Base-by-base conservation (phyloP, 805 yeast species). In the Torulaspora gathmanii region DNA sequence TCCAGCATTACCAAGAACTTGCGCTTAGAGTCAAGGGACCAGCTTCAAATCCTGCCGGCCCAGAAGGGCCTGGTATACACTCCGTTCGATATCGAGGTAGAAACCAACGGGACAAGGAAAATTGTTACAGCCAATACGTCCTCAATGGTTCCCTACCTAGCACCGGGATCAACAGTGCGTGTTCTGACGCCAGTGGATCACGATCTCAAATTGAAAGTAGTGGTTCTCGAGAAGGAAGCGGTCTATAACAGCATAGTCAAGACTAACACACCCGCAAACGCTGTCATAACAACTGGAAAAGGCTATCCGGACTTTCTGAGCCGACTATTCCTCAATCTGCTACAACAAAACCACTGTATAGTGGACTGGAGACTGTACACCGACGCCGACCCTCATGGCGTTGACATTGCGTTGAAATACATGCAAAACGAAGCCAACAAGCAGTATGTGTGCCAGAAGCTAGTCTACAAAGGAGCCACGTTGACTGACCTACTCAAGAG, bases 311-410 rank as follows among this genome's bases (percentile, higher is more conserved):
- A 84, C 60, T 57, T 66, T 15, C 55, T 78, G 12, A 80, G 88
- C 0, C 69, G 70, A 43, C 45, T 50, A 10, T 79, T 82, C 51
- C 54, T 78, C 0, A 45, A 58, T 3, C 49, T 44, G 37, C 44
- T 76, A 23, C 41, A 33, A 25, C 20, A 5, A 30, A 25, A 26
- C 15, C 2, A 33, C 45, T 0, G 51, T 17, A 43, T 37, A 16
- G 30, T 67, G 1, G 69, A 70, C 4, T 65, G 79, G 12, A 53
- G 64, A 13, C 78, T 79, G 0, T 65, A 74, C 48, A 76, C 79
- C 20, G 91, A 84, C 61, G 72, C 82, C 22, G 91, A 84, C 57
- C 77, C 84, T 2, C 75, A 80, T 61, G 91, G 90, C 0, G 56
- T 80, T 6, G 69, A 72, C 54, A 84, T 83, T n/a, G 71, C 75